Base-by-base conservation (phyloP, 2,329 filamentous ascomycete species). In the Sporothrix phasma region DNA sequence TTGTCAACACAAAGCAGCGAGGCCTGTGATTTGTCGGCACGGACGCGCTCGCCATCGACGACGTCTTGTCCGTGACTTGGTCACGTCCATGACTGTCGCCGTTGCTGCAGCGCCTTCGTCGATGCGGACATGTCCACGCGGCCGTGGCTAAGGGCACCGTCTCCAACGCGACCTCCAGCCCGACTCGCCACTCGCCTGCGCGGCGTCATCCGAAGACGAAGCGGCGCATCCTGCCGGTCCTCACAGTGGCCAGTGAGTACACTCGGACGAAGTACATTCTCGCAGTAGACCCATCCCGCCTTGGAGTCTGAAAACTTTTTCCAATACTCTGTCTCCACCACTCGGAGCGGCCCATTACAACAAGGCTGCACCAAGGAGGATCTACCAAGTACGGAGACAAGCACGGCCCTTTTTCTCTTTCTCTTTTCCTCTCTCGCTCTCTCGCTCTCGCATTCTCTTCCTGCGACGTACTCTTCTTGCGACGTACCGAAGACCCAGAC, bases 141-240 rank as follows among this genome's bases (percentile, higher is more conserved):
- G n/a, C n/a, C n/a, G n/a, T n/a, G n/a, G n/a, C n/a, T n/a, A n/a
- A n/a, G n/a, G n/a, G n/a, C n/a, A n/a, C n/a, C n/a, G n/a, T n/a
- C n/a, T n/a, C n/a, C n/a, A n/a, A n/a, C 2, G 19, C 31, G 37
- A 17, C 43, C 8, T 17, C 41, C 26, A 22, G 29, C 31, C 22
- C 24, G 47, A 53, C 24, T 47, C 41, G 34, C 29, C 58, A 37
- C 29, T 11, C 1, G 31, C 24, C 41, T 46, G 39, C 19, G 26
- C 58, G 58, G 58, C 43, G 58, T 46, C 58, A 45, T 60, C 58
- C 58, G 29, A 39, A 61, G 29, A 31, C 58, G 15, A 17, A 34
- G 29, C n/a, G n/a, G n/a, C 41, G 58, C 43, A 61, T 26, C 29
- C 58, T 61, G 43, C 58, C 58, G 58, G 43, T n/a, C 29, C 43